These are phyloP conservation scores for Kurtzmaniella cleridarum DNA, from an alignment of 805 yeast species.

Conservation along the genomic window DNA sequence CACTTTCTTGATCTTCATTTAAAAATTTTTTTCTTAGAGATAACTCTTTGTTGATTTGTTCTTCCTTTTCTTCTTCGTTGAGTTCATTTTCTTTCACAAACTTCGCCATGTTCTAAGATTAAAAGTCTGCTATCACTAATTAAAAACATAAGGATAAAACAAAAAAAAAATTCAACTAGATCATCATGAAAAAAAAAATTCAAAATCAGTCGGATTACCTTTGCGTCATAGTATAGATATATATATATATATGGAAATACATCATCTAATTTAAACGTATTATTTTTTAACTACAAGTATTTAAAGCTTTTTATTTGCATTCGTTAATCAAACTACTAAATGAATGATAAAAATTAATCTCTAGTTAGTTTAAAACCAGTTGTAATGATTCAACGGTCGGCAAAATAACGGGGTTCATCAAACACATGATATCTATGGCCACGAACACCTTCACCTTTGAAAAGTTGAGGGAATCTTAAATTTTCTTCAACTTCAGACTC, in stretches of 20 bases:
- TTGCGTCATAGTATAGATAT: too few species aligned
- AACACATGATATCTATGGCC: constrained; percentile 94
- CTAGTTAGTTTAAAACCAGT: neutral
- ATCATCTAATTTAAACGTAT: neutral
- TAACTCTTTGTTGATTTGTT: neutral
- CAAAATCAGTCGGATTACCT: too few species aligned
- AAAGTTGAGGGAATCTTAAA: constrained; percentile 69
- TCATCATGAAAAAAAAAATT: neutral
- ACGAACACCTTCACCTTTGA: constrained; percentile 87
- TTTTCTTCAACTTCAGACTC: constrained; percentile 56
- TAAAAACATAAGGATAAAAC: too few species aligned
- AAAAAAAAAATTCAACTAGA: too few species aligned
- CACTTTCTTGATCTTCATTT: constrained; percentile 14
- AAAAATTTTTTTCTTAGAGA: neutral
- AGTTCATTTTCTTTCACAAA: constrained; percentile 9
- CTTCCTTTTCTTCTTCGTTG: neutral
- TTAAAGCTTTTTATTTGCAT: neutral
- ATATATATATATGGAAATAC: too few species aligned
- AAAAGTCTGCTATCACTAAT: too few species aligned
- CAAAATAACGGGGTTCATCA: constrained; percentile 84
- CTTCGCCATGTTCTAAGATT: constrained; percentile 7
- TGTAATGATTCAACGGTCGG: constrained; percentile 10
- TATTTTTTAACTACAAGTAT: neutral
- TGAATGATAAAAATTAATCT: neutral
- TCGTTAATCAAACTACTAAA: too few species aligned